Evolutionary conservation across 2,329 filamentous ascomycete species (phyloP).

Genomic region (Ceratocystis smalleyi): DNA sequence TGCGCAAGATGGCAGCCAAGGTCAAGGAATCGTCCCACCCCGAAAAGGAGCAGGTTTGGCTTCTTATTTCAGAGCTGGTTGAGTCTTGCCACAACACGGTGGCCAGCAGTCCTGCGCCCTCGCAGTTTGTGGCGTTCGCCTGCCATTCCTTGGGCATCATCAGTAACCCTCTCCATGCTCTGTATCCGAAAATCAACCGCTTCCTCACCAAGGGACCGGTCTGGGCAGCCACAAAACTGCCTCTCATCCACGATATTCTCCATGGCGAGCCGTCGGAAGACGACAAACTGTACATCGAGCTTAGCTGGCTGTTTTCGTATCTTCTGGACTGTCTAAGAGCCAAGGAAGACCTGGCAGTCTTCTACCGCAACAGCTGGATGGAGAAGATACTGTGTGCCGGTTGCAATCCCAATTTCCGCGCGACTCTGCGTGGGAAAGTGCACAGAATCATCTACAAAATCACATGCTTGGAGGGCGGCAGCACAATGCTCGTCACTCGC

Average conservation of each 20-base stretch:
- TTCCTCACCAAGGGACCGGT: slow-evolving; percentile 64
- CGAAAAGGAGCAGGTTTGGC: slow-evolving; percentile 62
- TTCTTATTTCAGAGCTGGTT: slow-evolving; percentile 63
- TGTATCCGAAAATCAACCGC: slow-evolving; percentile 74
- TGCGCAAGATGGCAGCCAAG: slow-evolving; percentile 49
- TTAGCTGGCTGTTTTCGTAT: slow-evolving; percentile 58
- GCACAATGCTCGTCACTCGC: slow-evolving; percentile 65
- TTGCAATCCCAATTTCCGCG: slow-evolving; percentile 47
- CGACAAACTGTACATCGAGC: slow-evolving; percentile 55
- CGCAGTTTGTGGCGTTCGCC: slow-evolving; percentile 61
- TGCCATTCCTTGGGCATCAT: slow-evolving; percentile 54
- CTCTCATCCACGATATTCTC: slow-evolving; percentile 50
- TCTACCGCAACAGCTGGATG: slow-evolving; percentile 49
- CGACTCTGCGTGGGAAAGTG: slow-evolving; percentile 43
- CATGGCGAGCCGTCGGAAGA: slow-evolving; percentile 54
- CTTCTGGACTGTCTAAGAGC: slow-evolving; percentile 52
- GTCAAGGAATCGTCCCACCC: slow-evolving; percentile 54
- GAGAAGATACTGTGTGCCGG: slow-evolving; percentile 60
- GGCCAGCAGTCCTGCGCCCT: slow-evolving; percentile 47
- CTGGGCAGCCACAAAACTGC: slow-evolving; percentile 60
- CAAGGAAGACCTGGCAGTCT: slow-evolving; percentile 42
- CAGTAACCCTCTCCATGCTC: slow-evolving; percentile 58
- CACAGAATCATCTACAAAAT: slow-evolving; percentile 50
- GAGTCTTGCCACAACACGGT: slow-evolving; percentile 52
- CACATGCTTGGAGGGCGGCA: slow-evolving; percentile 52